Base-by-base conservation (phyloP, 116 monocot genomes). In the Phalaenopsis hybrid region DNA sequence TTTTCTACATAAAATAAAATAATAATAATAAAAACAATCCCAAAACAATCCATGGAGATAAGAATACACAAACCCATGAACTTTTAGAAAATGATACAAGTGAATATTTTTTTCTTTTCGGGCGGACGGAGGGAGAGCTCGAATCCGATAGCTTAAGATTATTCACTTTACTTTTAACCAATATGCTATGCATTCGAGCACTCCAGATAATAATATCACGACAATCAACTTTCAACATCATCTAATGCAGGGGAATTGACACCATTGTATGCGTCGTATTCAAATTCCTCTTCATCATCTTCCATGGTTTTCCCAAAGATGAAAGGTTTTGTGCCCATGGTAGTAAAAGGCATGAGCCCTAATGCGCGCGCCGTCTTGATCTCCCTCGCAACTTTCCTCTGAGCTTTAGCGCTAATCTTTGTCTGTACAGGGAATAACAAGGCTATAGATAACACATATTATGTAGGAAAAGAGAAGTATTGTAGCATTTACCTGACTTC, bases 301-400 rank as follows among this genome's bases (percentile, higher is more conserved):
- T 90, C 82, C 90, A 90, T 88, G 16, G 80, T 80, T 77, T 81
- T 90, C 9, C 96, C 96, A 61, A 90, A 89, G 28, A 81, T 49
- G 44, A 96, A 96, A 11, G 83, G 80, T 79, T 92, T 93, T 48
- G 88, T 89, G 21, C 96, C 96, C 96, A 96, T 96, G 15, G 87
- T 83, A 18, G 93, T 93, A 63, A 96, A 96, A 44, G 96, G 96
- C 88, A 93, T 89, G n/a, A 96, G 81, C 34, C 96, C 96, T 55
- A 96, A 88, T 12, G 92, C 93, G 41, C 96, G 93, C 7, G 93
- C 96, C 5, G 93, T 93, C 87, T 96, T 96, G 45, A 93, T 96
- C 86, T 96, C 93, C 85, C 92, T 89, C 8, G 96, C 92, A 76
- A 96, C 85, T 86, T 89, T 96, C 80, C 93, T 89, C 85, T 96